A percentile compares a stretch with the other conserved stretches of the same genome.
Evolutionary conservation across 129 eudicot species (phyloP).

Genomic region (Kitagawia praeruptora): DNA sequence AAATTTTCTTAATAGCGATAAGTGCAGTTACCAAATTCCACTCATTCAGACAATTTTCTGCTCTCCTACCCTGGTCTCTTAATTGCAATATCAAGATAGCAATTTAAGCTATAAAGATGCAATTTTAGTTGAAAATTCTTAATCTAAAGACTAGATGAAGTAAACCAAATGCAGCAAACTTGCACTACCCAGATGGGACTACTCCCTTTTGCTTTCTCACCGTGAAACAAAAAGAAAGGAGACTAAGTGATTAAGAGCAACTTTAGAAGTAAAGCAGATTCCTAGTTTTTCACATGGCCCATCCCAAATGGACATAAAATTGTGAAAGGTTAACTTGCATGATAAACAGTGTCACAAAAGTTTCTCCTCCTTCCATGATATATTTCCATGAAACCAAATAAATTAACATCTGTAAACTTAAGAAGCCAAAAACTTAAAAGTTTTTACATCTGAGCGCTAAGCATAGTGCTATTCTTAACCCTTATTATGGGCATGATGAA

Average conservation of each 20-base stretch:
- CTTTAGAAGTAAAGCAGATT: constrained; percentile 23
- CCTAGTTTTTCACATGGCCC: constrained; percentile 3
- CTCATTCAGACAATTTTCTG: background rate
- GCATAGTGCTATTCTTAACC: background rate
- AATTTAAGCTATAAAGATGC: background rate
- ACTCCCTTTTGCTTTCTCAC: background rate
- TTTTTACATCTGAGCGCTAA: background rate
- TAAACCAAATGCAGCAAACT: background rate
- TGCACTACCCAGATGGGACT: background rate
- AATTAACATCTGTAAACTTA: background rate
- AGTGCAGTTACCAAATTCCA: background rate
- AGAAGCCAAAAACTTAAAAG: background rate
- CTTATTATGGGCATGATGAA: background rate
- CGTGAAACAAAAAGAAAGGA: background rate
- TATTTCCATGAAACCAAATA: background rate
- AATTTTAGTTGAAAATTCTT: background rate
- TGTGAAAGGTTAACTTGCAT: constrained; percentile 24
- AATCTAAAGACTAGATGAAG: background rate
- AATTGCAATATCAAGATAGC: background rate
- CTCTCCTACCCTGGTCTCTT: background rate
- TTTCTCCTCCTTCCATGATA: constrained; percentile 16
- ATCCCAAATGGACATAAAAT: background rate
- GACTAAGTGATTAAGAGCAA: constrained; percentile 15
- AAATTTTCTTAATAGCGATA: too few relatives aligned
- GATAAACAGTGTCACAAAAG: constrained; percentile 22